Conservation (phyloP, 139 green algal species). For the Ettlia oleoabundans region DNA sequence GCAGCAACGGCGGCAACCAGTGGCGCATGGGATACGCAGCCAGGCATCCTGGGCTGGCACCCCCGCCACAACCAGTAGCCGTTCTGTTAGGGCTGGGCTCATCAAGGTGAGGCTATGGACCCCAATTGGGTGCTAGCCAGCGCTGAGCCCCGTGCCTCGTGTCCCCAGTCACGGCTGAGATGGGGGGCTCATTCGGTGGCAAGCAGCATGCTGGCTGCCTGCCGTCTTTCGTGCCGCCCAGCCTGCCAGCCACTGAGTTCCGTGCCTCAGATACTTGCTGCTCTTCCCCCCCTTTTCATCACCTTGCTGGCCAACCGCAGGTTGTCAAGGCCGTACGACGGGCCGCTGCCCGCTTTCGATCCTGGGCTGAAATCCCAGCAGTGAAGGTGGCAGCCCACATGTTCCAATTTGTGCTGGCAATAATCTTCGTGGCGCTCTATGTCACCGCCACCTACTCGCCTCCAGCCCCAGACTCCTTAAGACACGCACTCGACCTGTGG, state of each 20-base stretch:
- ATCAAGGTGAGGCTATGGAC: too few species aligned
- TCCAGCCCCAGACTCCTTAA: constrained; percentile 46
- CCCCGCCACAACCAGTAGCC: background rate
- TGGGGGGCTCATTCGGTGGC: too few species aligned
- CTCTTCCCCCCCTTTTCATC: too few species aligned
- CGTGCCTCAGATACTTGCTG: too few species aligned
- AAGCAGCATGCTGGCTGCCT: too few species aligned
- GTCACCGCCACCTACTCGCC: constrained; percentile 76
- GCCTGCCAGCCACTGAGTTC: too few species aligned
- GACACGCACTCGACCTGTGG: constrained; percentile 62
- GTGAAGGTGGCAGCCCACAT: background rate
- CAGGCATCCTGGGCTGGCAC: background rate
- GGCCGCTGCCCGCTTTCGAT: background rate
- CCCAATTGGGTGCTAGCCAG: too few species aligned
- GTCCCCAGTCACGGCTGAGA: too few species aligned
- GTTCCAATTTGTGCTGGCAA: constrained; percentile 54
- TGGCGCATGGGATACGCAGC: background rate
- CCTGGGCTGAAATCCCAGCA: constrained; percentile 16
- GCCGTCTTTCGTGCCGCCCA: too few species aligned
- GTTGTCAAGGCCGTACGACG: background rate
- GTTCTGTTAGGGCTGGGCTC: background rate
- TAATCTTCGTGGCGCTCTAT: constrained; percentile 83
- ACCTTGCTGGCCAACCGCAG: too few species aligned
- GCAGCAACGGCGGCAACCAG: background rate
- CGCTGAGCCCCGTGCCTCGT: too few species aligned